A percentile compares a stretch with the other conserved stretches of the same genome.
Conservation (phyloP, 225 moss, liverwort and hornwort genomes). For the Pseudoscleropodium purum region DNA sequence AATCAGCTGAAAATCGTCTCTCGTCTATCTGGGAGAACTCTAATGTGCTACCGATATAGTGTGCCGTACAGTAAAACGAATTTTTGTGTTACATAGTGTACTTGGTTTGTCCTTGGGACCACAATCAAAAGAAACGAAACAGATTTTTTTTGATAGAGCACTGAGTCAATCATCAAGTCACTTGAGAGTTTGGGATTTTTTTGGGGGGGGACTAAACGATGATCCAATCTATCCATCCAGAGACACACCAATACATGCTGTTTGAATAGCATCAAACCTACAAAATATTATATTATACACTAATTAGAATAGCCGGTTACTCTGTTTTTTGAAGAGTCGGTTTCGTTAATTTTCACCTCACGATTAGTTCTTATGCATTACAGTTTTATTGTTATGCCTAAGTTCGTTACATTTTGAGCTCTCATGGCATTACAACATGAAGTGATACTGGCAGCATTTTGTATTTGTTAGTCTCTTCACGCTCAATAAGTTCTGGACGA, state of each 20-base stretch:
- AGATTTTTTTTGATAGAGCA: neutral
- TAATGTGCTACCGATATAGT: neutral
- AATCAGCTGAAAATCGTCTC: neutral
- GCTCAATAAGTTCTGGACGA: neutral
- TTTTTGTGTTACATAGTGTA: too few species aligned
- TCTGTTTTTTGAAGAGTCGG: neutral
- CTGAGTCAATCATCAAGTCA: neutral
- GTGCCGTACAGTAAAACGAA: neutral
- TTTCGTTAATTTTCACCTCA: neutral
- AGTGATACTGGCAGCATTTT: neutral
- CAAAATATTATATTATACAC: neutral
- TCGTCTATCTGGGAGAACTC: neutral
- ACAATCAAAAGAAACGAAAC: neutral
- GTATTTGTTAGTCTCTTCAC: neutral
- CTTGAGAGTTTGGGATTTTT: neutral
- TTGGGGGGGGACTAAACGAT: neutral
- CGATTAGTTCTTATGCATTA: neutral
- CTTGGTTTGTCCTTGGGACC: neutral
- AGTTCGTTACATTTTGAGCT: neutral
- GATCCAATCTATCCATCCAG: neutral
- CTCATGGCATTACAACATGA: neutral
- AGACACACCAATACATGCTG: neutral
- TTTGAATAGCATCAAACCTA: neutral
- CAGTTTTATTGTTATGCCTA: neutral
- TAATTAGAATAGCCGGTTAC: neutral